phyloP scores from a whole-genome alignment of 2,329 filamentous ascomycete species.

The Akanthomyces uredinophilus region DNA sequence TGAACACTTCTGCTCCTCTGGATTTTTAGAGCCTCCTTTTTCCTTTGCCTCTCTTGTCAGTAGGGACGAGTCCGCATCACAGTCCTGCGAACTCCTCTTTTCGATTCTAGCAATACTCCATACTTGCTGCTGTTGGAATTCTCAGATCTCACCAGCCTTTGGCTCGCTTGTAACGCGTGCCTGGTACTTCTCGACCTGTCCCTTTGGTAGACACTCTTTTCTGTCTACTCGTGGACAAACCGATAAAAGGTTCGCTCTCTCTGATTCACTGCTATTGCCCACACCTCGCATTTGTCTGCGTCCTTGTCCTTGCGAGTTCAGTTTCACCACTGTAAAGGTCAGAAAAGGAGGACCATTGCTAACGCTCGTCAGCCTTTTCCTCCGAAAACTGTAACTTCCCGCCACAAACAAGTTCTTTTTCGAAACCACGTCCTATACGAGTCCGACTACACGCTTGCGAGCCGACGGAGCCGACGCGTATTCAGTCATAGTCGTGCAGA shows the following conservation, averaged over 20 bases:
- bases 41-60: constrained; percentile 7
- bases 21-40: constrained; percentile 4
- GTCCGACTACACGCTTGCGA: neutral
- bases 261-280: neutral
- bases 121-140: constrained; percentile 3
- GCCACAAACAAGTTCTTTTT: neutral
- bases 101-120: neutral
- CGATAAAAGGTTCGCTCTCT: constrained; percentile 6
- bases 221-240: neutral
- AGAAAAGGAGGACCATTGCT: neutral
- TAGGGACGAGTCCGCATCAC: constrained; percentile 6
- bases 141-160: neutral
- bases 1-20: neutral
- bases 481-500: constrained; percentile 27
- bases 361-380: neutral
- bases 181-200: neutral
- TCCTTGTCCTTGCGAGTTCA: neutral
- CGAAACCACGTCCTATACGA: neutral
- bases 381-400: neutral
- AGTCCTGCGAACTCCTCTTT: constrained; percentile 1
- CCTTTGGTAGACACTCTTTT: neutral
- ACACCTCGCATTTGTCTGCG: neutral
- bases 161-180: constrained; percentile 8
- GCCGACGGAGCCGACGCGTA: neutral
- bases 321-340: neutral